phyloP scores from a whole-genome alignment of 1,139 yeast species.

The Nematodospora anomalae region DNA sequence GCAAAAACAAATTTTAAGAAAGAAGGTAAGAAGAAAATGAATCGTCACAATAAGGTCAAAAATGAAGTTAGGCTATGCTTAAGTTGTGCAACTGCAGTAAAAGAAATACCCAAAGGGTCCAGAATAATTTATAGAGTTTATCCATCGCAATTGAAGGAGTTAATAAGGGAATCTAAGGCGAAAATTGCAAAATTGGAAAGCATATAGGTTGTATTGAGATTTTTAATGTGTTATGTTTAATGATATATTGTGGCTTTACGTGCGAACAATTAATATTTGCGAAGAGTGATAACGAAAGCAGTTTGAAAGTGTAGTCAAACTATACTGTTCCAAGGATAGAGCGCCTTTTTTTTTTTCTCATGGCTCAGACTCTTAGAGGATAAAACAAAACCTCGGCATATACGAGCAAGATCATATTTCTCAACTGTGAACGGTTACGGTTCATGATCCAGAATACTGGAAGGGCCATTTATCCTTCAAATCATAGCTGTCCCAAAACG shows the following conservation, averaged over 20 bases:
- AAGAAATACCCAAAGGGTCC: conserved; percentile 21
- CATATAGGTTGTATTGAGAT: background rate
- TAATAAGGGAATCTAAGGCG: conserved; percentile 17
- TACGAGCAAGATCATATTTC: too few relatives aligned
- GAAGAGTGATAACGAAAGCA: background rate
- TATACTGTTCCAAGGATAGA: too few relatives aligned
- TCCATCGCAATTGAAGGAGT: conserved; percentile 21
- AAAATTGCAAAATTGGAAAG: conserved; percentile 9
- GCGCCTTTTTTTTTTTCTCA: too few relatives aligned
- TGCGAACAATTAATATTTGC: background rate
- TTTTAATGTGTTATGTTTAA: background rate
- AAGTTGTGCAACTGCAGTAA: conserved; percentile 16
- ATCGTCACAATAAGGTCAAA: conserved; percentile 17
- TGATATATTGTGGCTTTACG: background rate
- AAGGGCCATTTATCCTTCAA: too few relatives aligned
- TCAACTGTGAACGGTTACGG: too few relatives aligned
- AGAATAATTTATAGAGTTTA: conserved; percentile 22
- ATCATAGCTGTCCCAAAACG: too few relatives aligned
- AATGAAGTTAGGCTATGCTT: conserved; percentile 23
- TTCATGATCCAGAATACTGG: too few relatives aligned
- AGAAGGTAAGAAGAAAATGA: background rate
- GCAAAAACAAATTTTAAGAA: background rate
- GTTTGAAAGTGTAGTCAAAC: background rate
- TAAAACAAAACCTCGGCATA: too few relatives aligned
- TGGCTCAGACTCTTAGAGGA: too few relatives aligned